phyloP scores from a whole-genome alignment of 306 rosid species.

The Alnus glutinosa region DNA sequence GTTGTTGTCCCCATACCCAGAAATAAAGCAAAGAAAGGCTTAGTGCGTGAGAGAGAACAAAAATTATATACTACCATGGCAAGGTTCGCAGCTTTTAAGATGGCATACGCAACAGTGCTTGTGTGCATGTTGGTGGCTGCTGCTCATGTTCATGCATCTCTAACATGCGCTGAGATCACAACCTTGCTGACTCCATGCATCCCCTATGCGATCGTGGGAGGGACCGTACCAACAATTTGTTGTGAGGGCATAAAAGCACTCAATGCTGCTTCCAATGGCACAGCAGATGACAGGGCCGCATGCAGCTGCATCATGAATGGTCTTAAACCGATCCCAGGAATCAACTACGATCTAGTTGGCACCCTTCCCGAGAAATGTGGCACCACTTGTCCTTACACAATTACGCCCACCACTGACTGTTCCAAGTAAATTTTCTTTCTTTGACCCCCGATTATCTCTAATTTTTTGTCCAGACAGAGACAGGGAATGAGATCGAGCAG shows the following conservation, averaged over 20 bases:
- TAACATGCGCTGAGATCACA: slow-evolving; percentile 51
- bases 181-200: slow-evolving; percentile 59
- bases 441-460: background rate
- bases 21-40: background rate
- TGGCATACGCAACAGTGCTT: slow-evolving; percentile 22
- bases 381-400: slow-evolving; percentile 52
- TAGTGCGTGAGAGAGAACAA: background rate
- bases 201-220: slow-evolving; percentile 57
- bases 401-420: slow-evolving; percentile 72
- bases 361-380: slow-evolving; percentile 36
- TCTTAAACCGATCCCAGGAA: slow-evolving; percentile 44
- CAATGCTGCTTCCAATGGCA: slow-evolving; percentile 41
- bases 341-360: slow-evolving; percentile 45
- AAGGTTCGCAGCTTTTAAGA: slow-evolving; percentile 20
- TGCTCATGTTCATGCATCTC: slow-evolving; percentile 19
- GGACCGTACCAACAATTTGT: slow-evolving; percentile 44
- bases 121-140: slow-evolving; percentile 29
- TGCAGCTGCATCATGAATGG: slow-evolving; percentile 54
- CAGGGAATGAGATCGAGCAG: too few relatives aligned
- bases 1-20: background rate
- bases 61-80: background rate
- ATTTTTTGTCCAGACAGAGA: background rate
- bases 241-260: slow-evolving; percentile 55
- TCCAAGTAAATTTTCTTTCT: slow-evolving; percentile 23
- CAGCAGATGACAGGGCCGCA: slow-evolving; percentile 43